Evolutionary conservation across 148 eudicot genomes (phyloP), one percentile per base, ranked within the genome.

Genomic region (Rhododendron molle): DNA sequence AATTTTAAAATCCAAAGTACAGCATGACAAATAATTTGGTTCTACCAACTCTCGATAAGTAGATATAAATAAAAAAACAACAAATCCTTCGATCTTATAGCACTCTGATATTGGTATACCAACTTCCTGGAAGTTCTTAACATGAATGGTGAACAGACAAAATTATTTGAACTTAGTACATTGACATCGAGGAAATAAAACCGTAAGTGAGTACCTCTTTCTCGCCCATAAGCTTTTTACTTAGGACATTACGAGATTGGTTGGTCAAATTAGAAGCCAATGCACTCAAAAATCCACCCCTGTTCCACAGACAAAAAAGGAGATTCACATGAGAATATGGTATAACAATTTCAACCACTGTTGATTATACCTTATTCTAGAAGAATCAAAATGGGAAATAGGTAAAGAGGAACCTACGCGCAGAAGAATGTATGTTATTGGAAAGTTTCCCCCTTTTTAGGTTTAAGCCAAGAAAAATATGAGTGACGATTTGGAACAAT

Each of bases 221-320:
- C 91, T 94, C 94, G 85, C 92, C 95, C 99, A 97, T 94, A 84
- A 97, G 91, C 91, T 94, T 95, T 87, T 96, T 96, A 92, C 98
- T 96, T 52, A 96, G 94, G 86, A 96, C 98, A 88, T 96, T 96
- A 65, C 98, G 98, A 71, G 98, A 96, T 90, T 96, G 98, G 84
- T 91, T 91, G 26, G 98, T 92, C 86, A 92, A 74, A 90, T 96
- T 96, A 73, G 98, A 96, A 47, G 98, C 98, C 98, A 96, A 94
- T 67, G 98, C 98, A 93, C 98, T 95, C 93, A 93, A 97, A 87
- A 97, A 97, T 16, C 99, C 99, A 87, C 93, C 92, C 99, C 99
- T 92, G 88, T 81, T 91, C 87, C 56, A 88, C 34, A 76, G 9
- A 49, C 15, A 84, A 36, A 89, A 79, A 65, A 40, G 26, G 21